phyloP scores from a whole-genome alignment of 495 filamentous ascomycete species.

The Penicillium herquei region DNA sequence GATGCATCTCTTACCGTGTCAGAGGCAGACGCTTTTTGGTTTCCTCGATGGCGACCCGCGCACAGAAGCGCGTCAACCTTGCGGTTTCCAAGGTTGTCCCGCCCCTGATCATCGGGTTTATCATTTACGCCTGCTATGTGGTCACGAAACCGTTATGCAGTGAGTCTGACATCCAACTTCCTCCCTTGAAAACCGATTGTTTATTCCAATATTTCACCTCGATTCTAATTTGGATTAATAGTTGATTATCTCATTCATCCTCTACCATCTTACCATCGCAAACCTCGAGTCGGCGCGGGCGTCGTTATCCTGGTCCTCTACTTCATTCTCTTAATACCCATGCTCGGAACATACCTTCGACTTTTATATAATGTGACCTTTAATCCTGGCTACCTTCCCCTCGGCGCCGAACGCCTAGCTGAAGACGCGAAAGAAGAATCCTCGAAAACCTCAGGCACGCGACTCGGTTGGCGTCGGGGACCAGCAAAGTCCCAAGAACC shows the following conservation, averaged over 20 bases:
- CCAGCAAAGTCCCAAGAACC: constrained; percentile 12
- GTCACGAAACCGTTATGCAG: constrained; percentile 58
- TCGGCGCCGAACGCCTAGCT: constrained; percentile 40
- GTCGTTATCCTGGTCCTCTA: constrained; percentile 69
- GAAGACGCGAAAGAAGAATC: constrained; percentile 15
- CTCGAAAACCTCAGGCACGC: constrained; percentile 16
- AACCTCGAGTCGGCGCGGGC: constrained; percentile 53
- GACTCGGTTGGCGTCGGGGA: constrained; percentile 13
- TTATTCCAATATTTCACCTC: too few species aligned
- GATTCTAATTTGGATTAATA: constrained; percentile 24
- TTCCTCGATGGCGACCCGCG: constrained; percentile 6
- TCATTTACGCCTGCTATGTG: constrained; percentile 63
- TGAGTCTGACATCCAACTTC: constrained; percentile 25
- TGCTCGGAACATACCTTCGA: constrained; percentile 66
- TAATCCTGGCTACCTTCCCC: constrained; percentile 69
- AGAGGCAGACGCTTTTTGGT: neutral
- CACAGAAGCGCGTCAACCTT: constrained; percentile 49
- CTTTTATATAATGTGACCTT: constrained; percentile 60
- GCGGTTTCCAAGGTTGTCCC: constrained; percentile 58
- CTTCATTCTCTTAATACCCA: constrained; percentile 63
- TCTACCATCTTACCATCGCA: constrained; percentile 36
- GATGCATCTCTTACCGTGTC: constrained; percentile 13
- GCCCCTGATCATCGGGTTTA: constrained; percentile 52
- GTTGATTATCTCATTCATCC: constrained; percentile 64
- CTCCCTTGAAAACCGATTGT: neutral